Percentiles rank a stretch among this genome's conserved stretches.
phyloP scores from a whole-genome alignment of 768 basidiomycete genomes.

The Rhodotorula toruloides region DNA sequence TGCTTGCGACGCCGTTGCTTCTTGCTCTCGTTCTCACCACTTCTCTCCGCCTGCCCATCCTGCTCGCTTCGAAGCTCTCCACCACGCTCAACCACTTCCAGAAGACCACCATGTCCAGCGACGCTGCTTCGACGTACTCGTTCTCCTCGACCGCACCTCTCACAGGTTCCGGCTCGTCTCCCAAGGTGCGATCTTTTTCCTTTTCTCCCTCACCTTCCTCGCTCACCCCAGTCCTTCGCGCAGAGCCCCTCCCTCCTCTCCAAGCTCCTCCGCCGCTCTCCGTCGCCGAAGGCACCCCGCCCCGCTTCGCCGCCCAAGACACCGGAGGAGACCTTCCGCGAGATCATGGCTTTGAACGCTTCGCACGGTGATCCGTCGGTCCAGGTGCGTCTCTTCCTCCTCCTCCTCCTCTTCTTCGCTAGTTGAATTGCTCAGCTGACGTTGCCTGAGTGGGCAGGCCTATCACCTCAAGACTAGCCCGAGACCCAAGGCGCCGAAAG shows the following conservation, averaged over 20 bases:
- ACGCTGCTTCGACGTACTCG: background rate
- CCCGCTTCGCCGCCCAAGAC: background rate
- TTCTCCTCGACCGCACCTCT: background rate
- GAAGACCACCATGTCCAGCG: background rate
- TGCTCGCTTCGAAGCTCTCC: background rate
- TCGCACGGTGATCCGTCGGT: background rate
- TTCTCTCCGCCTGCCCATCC: background rate
- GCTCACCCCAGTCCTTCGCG: background rate
- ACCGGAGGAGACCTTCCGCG: constrained; percentile 6
- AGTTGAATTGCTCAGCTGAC: background rate
- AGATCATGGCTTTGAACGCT: constrained; percentile 25
- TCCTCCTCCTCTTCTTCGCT: background rate
- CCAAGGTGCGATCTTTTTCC: background rate
- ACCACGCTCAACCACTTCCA: no score
- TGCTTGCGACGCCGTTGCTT: background rate
- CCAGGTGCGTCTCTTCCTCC: background rate
- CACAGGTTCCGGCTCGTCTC: background rate
- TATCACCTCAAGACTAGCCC: background rate
- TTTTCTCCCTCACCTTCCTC: background rate
- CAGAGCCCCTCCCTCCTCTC: background rate
- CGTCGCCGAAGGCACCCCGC: background rate
- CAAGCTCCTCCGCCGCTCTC: background rate
- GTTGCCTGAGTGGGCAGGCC: background rate
- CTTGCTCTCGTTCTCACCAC: background rate
- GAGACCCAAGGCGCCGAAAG: no score